These are phyloP conservation scores for Aphanomyces invadans DNA, from an alignment of 352 stramenopile species.

Conservation along the genomic window DNA sequence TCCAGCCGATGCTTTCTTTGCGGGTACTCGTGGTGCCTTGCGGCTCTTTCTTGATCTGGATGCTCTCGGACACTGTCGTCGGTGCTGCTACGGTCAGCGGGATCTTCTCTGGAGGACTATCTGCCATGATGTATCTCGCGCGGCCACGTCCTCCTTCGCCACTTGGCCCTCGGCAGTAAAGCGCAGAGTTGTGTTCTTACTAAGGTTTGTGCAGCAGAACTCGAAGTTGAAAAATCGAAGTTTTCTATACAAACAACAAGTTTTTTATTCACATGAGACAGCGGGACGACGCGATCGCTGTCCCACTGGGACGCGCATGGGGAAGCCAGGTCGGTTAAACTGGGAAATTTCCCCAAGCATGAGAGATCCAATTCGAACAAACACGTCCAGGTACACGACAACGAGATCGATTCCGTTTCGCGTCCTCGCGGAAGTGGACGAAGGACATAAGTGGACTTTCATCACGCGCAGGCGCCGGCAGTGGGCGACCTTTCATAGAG, in stretches of 20 bases:
- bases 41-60: conserved; percentile 24
- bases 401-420: too few relatives aligned
- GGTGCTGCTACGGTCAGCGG: background rate
- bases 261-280: background rate
- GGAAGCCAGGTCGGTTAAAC: background rate
- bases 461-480: too few relatives aligned
- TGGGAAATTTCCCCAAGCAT: background rate
- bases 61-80: conserved; percentile 20
- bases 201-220: background rate
- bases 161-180: background rate
- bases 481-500: too few relatives aligned
- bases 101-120: conserved; percentile 20
- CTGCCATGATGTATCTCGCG: conserved; percentile 4
- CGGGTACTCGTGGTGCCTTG: conserved; percentile 26
- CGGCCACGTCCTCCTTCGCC: background rate
- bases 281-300: background rate
- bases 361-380: background rate
- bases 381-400: background rate
- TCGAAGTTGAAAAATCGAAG: background rate
- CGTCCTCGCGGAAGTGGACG: too few relatives aligned
- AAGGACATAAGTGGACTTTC: too few relatives aligned
- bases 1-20: conserved; percentile 79
- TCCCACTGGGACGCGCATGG: background rate
- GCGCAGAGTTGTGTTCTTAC: background rate
- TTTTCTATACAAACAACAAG: conserved; percentile 3